phyloP scores from a whole-genome alignment of 1,284 basidiomycete genomes.

The Thecaphora frezii region DNA sequence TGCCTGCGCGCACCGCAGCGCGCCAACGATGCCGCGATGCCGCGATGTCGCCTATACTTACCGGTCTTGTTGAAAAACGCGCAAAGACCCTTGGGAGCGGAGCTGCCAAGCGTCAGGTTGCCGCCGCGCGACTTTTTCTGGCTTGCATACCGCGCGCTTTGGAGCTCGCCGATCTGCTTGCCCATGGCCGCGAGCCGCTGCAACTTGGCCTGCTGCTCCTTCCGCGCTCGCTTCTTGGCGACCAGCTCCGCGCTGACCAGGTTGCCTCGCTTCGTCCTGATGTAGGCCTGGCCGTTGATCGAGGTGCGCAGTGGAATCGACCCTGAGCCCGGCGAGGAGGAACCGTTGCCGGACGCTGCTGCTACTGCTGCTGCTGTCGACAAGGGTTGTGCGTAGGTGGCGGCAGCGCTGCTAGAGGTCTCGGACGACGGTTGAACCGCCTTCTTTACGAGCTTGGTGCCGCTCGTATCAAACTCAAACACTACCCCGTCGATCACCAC shows the following conservation, averaged over 20 bases:
- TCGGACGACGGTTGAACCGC: conserved; percentile 14
- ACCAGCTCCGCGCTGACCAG: conserved; percentile 57
- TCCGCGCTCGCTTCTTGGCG: conserved; percentile 42
- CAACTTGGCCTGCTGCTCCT: conserved; percentile 33
- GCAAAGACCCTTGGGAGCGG: conserved; percentile 36
- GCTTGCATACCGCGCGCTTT: conserved; percentile 14
- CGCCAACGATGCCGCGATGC: too few species aligned
- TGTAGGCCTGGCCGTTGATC: conserved; percentile 60
- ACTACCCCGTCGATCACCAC: conserved; percentile 63
- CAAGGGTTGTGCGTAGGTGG: background rate
- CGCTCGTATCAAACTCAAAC: conserved; percentile 63
- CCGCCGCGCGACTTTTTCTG: background rate
- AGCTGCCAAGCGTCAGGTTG: conserved; percentile 6
- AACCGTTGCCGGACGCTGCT: background rate
- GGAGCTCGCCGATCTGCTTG: conserved; percentile 33
- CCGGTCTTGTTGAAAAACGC: conserved; percentile 48
- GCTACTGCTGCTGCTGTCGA: background rate
- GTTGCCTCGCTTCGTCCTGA: conserved; percentile 61
- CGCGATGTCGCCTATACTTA: conserved; percentile 1
- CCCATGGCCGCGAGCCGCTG: conserved; percentile 39
- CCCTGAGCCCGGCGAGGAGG: conserved; percentile 5
- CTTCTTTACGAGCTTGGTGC: conserved; percentile 62
- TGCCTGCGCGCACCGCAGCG: too few species aligned
- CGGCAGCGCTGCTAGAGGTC: background rate
- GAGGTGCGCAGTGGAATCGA: conserved; percentile 43